These are phyloP conservation scores for Chaetomidium leptoderma DNA, from an alignment of 495 filamentous ascomycete species.

Conservation along the genomic window DNA sequence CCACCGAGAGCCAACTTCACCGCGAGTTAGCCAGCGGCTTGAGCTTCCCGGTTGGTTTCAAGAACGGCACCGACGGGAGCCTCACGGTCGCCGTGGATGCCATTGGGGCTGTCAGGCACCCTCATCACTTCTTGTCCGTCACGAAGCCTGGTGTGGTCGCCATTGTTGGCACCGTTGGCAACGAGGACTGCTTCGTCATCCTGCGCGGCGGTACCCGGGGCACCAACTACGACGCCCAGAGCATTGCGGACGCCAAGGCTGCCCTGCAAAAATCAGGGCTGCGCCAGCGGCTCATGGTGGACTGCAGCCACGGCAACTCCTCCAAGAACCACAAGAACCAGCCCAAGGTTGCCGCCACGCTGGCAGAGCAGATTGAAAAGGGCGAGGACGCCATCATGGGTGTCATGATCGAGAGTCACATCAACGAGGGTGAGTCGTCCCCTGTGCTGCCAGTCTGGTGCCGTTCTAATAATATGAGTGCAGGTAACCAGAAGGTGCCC, in stretches of 20 bases:
- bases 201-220: constrained; percentile 89
- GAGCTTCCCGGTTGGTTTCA: constrained; percentile 97
- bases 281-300: constrained; percentile 83
- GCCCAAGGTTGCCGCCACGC: constrained; percentile 79
- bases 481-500: constrained; percentile 88
- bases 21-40: constrained; percentile 90
- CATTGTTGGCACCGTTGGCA: constrained; percentile 91
- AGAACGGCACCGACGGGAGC: constrained; percentile 96
- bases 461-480: constrained; percentile 20
- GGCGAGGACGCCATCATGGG: constrained; percentile 92
- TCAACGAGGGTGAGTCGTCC: constrained; percentile 68
- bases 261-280: constrained; percentile 30
- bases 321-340: constrained; percentile 96
- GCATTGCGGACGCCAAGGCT: constrained; percentile 53
- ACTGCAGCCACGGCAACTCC: constrained; percentile 97
- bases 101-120: constrained; percentile 86
- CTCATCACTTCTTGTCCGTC: constrained; percentile 97
- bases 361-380: constrained; percentile 78
- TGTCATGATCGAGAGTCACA: constrained; percentile 98
- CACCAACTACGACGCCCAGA: constrained; percentile 87
- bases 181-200: constrained; percentile 98
- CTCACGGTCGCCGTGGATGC: constrained; percentile 91
- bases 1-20: constrained; percentile 93
- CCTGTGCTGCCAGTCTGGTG: constrained; percentile 1
- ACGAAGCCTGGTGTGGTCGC: constrained; percentile 96